Base-by-base conservation (phyloP, 2,329 filamentous ascomycete species). In the Alternaria sp. region DNA sequence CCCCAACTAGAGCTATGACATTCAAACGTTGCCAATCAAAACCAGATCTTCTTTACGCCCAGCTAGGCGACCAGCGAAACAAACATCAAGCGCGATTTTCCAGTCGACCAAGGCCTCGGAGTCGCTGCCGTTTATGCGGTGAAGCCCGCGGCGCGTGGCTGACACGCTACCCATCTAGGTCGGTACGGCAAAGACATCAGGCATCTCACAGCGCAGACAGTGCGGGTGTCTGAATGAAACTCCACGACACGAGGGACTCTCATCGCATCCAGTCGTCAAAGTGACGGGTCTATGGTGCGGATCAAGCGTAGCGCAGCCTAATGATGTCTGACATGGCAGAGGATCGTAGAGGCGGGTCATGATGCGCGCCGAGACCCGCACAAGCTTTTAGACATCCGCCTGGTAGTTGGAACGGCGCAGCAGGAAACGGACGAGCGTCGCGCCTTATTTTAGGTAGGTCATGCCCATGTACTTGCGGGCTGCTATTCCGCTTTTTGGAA, bases 371-470 rank as follows among this genome's bases (percentile, higher is more conserved):
- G 63, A 57, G 58, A 56, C 38, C 56, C 43, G 59, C 49, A 55
- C 53, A 59, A 64, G 58, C 61, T 64, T 59, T 48, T 53, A 54
- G 43, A 45, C 51, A 49, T 57, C 55, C 49, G 58, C 50, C 28
- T 56, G 43, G 40, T 46, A 48, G 46, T 54, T 51, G 53, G 45
- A 56, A 48, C 46, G 52, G 55, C 49, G 34, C 52, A 65, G 57
- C 59, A 64, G 55, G 61, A 54, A 59, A 57, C 44, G 45, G 50
- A 48, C 48, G 34, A 56, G 59, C 44, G 60, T 52, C 48, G 53
- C 53, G 30, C 60, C 51, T 62, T 65, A 65, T 65, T 65, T 62
- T 56, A 65, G 45, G 55, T 60, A 65, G 54, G 34, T 27, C 43
- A 49, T 18, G 58, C 65, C 65, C 65, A 30, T 64, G 60, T 59